Evolutionary conservation across 805 yeast species (phyloP), one percentile per base, ranked within the genome.

Genomic region (Suhomyces sp.): DNA sequence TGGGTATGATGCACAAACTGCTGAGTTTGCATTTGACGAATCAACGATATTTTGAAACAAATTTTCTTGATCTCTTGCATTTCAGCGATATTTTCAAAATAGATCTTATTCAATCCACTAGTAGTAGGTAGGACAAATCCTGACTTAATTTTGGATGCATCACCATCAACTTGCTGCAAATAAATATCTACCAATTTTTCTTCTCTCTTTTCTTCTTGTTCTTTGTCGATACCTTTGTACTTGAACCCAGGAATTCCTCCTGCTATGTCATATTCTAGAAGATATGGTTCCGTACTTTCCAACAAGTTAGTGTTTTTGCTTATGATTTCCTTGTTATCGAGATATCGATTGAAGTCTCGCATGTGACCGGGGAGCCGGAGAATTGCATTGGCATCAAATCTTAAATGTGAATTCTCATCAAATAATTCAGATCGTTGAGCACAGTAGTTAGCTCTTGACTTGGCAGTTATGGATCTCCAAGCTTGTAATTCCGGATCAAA

Each of bases 11-110:
- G 93, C 48, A 87, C 73, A 67, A 84, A 85, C 54, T 84, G 86
- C 48, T 87, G 89, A 17, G 87, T 87, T 69, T 94, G 98, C 87
- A 94, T 87, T 64, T 92, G 92, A 58, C 97, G 78, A 54, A 94
- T 89, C 47, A 91, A 73, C 4, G 93, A 85, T 19, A 94, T 89
- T 67, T 92, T 92, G 71, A 90, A 88, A 66, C 97, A 92, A 4
- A 90, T 78, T 57, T 86, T 88, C 53, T 99, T 76, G 35, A 94
- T 88, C 60, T 90, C 90, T 71, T 93, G 97, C 78, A 94, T 89
- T 57, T 87, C 81, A 1, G 77, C 72, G 44, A 94, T 85, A 60
- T 92, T 94, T 19, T 79, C 78, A 60, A 81, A 77, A 52, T 89
- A 72, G 7, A 83, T 72, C 13, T 79, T 76, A 52, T 84, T 82